Base-by-base conservation (phyloP, 768 basidiomycete genomes). In the Punctularia strigosozonata region DNA sequence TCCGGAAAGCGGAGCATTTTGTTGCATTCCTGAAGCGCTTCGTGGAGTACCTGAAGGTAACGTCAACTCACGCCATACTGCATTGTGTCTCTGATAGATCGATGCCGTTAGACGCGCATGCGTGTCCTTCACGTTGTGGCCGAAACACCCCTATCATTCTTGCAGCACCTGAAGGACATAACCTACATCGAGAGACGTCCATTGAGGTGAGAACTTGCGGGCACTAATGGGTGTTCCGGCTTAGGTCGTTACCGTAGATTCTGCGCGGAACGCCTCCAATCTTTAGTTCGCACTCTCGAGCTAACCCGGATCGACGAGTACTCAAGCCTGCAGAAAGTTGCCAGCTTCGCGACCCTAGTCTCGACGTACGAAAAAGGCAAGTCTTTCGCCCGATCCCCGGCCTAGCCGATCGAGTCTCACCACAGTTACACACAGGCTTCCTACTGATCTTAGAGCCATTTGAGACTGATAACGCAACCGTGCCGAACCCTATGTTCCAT, bases 111-210 rank as follows among this genome's bases (percentile, higher is more conserved):
- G 92, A 98, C 94, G 14, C 75, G 95, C 39, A 98, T 98, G 94
- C 80, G 95, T 36, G 95, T 99, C n/a, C 64, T 97, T 20, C 95
- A 98, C 55, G 95, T 99, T 43, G 95, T 99, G 12, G 95, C 95
- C 14, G 95, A 99, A 60, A 99, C 95, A 2, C 95, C 95, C 0
- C 64, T 86, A 20, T 98, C 94, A 2, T 99, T 99, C 59, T 62
- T 99, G 30, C 94, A 97, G 52, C 95, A 99, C 60, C 69, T 99
- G 34, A 98, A 95, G 61, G 95, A 99, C 49, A 97, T 98, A 45
- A 98, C 95, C 12, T 99, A 91, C 56, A 99, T 99, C 41, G 95
- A 99, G 56, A 70, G 86, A 41, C 67, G 92, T 45, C 95, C 95
- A 8, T 62, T 99, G 43, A 74, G 87, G 94, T 87, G 55, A 38